Base-by-base conservation (phyloP, 2,329 filamentous ascomycete genomes). In the Pleomassaria siparia region DNA sequence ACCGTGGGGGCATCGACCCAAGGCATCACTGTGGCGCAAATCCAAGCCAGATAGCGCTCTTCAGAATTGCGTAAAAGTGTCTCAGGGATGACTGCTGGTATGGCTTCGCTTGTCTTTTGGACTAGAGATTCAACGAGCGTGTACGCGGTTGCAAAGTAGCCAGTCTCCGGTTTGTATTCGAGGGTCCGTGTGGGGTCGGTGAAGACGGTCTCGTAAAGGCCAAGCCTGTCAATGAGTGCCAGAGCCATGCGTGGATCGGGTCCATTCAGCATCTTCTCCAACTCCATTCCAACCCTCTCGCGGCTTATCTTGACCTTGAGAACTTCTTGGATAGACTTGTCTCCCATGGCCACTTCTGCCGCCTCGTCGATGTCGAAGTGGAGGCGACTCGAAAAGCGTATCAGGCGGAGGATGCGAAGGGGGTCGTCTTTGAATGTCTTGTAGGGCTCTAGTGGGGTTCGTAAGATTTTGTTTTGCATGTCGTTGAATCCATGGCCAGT, bases 401-500 rank as follows among this genome's bases (percentile, higher is more conserved):
- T 87, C 43, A 97, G 76, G 40, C 92, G 83, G 51, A 97, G 74
- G 3, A 97, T 88, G 15, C 94, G 82, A 20, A 99, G 76, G 11
- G 94, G 94, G 63, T 97, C 92, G 64, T 97, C 92, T 68, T 86
- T 90, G 73, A 99, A 97, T 0, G 92, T 99, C 66, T 95, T 88
- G 43, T 89, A 85, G 20, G 92, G 91, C 43, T 91, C 87, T 33
- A 97, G 73, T 0, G 92, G 92, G 2, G 94, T 97, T 44, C 87
- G 81, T 55, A 99, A 91, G 41, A 91, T 75, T 51, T 82, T 81
- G 2, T 77, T 74, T 26, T 78, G 69, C 82, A 97, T 83, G 64
- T 97, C 92, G 7, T 80, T 66, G 28, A 95, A 74, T 0, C 94
- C 92, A 30, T 70, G 73, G 7, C 81, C 80, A 0, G 90, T 95